A percentile compares a stretch with the other conserved stretches of the same genome.
Conservation (phyloP, 768 basidiomycete genomes). For the Leccinum uliginosum region DNA sequence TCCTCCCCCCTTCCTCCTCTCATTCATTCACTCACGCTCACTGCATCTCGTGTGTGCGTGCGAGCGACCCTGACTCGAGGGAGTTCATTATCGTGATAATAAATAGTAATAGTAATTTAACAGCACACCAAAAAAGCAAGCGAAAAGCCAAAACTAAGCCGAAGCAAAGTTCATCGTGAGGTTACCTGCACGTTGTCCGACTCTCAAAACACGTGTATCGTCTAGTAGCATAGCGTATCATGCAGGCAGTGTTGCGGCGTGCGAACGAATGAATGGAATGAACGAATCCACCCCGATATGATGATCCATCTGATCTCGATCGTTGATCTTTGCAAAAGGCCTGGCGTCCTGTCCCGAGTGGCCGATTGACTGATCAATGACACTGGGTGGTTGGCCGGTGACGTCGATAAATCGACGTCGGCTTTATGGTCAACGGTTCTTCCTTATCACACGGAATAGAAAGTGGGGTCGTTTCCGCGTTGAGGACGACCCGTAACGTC, state of each 20-base stretch:
- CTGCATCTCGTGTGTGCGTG: background rate
- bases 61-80: background rate
- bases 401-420: background rate
- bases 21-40: background rate
- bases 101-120: background rate
- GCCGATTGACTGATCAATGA: background rate
- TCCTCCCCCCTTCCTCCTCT: background rate
- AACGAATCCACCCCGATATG: background rate
- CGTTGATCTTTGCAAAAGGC: background rate
- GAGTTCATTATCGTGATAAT: background rate
- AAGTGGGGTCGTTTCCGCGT: background rate
- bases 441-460: background rate
- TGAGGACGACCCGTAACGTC: background rate
- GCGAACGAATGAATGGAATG: background rate
- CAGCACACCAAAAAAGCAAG: background rate
- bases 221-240: background rate
- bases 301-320: background rate
- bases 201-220: background rate
- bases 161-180: slow-evolving; percentile 6
- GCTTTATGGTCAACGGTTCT: background rate
- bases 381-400: background rate
- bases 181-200: slow-evolving; percentile 13
- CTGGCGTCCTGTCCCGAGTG: background rate
- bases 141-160: background rate
- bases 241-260: background rate